Evolutionary conservation across 495 filamentous ascomycete species (phyloP).

Genomic region (Lophiostoma macrostomum): DNA sequence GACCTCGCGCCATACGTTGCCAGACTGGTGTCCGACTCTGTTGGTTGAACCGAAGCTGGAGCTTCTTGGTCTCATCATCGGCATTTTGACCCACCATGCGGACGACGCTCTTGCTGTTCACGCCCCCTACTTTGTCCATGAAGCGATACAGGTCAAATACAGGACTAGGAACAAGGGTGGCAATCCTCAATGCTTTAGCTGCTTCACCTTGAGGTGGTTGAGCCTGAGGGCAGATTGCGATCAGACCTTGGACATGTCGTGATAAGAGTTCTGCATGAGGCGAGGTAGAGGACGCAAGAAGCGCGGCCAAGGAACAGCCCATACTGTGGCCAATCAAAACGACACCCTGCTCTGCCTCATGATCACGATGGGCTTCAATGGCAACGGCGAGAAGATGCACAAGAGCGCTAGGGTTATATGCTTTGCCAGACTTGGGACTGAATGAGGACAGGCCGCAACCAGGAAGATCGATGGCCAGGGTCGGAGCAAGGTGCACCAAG

Average conservation of each 20-base stretch:
- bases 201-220: conserved; percentile 56
- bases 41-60: conserved; percentile 80
- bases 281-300: conserved; percentile 64
- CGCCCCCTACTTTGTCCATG: conserved; percentile 80
- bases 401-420: conserved; percentile 74
- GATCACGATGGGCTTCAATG: conserved; percentile 68
- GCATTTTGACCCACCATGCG: conserved; percentile 75
- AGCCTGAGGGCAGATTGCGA: conserved; percentile 76
- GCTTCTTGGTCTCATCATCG: conserved; percentile 67
- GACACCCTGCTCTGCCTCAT: conserved; percentile 65
- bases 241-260: conserved; percentile 66
- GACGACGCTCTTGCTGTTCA: conserved; percentile 70
- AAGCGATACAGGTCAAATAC: conserved; percentile 73
- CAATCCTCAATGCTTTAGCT: conserved; percentile 38
- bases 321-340: conserved; percentile 85
- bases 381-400: conserved; percentile 68
- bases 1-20: conserved; percentile 77
- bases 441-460: conserved; percentile 81
- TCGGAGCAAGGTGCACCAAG: conserved; percentile 80
- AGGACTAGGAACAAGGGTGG: conserved; percentile 58
- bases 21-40: conserved; percentile 79
- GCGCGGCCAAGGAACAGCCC: conserved; percentile 74
- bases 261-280: conserved; percentile 48
- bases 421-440: conserved; percentile 65
- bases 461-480: conserved; percentile 84